These are phyloP conservation scores for Clonostachys sp. DNA, from an alignment of 2,329 filamentous ascomycete species.

Conservation along the genomic window DNA sequence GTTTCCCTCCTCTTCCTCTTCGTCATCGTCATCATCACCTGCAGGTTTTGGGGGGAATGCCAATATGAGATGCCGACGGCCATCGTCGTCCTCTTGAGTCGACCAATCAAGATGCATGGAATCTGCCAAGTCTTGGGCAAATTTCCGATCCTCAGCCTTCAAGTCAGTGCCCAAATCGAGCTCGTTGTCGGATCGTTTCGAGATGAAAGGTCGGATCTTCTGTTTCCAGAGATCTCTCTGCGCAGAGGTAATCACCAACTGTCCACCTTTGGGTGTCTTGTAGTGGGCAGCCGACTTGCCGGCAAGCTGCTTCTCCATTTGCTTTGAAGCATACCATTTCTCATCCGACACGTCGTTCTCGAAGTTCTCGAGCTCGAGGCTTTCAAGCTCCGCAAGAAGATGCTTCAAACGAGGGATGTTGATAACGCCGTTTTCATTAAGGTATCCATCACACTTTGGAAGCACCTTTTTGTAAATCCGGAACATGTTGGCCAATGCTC, in stretches of 20 bases:
- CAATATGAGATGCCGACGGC: conserved; percentile 46
- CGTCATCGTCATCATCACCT: conserved; percentile 61
- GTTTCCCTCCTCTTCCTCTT: conserved; percentile 69
- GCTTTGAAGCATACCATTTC: conserved; percentile 88
- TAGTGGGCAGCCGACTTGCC: conserved; percentile 49
- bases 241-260: conserved; percentile 68
- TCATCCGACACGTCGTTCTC: conserved; percentile 85
- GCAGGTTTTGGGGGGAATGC: conserved; percentile 37
- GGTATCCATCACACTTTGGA: conserved; percentile 84
- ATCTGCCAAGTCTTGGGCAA: conserved; percentile 80
- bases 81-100: conserved; percentile 52
- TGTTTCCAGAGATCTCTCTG: conserved; percentile 81
- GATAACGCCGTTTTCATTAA: conserved; percentile 92
- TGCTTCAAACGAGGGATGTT: conserved; percentile 75
- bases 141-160: conserved; percentile 83
- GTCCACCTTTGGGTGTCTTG: conserved; percentile 51
- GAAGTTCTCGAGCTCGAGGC: conserved; percentile 90
- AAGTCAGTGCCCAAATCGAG: conserved; percentile 71
- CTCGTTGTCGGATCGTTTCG: conserved; percentile 57
- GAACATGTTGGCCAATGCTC: conserved; percentile 95
- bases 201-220: conserved; percentile 77
- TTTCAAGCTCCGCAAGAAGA: conserved; percentile 77
- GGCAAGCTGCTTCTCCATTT: conserved; percentile 57
- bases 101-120: conserved; percentile 53
- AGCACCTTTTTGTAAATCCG: conserved; percentile 89